Conservation (phyloP, 352 stramenopile species). For the Pythium sukuiense region DNA sequence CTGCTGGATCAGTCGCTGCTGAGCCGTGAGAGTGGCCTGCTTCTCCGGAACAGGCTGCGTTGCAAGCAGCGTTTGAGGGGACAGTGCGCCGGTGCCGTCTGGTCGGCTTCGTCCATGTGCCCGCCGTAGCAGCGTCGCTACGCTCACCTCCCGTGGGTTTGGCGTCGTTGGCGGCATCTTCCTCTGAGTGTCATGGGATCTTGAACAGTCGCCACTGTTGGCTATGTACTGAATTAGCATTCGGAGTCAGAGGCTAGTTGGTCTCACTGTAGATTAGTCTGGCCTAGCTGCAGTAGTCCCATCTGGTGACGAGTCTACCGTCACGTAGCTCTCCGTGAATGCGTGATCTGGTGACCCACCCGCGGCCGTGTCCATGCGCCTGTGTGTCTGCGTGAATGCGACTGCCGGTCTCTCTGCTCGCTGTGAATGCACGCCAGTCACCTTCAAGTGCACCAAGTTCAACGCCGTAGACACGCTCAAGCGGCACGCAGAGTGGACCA, state of each 20-base stretch:
- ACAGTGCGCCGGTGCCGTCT: not conserved
- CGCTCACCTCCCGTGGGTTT: not conserved
- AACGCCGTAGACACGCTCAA: not conserved
- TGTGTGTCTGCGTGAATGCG: not conserved
- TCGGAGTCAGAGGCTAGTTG: too few relatives aligned
- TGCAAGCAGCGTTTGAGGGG: not conserved
- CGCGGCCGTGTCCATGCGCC: not conserved
- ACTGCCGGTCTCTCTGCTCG: not conserved
- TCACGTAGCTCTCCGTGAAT: not conserved
- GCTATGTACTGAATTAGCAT: too few relatives aligned
- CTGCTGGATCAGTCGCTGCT: slow-evolving; percentile 1
- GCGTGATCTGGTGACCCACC: not conserved
- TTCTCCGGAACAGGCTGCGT: not conserved
- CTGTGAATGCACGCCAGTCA: not conserved
- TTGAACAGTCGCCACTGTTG: not conserved
- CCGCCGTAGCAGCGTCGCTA: not conserved
- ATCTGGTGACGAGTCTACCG: not conserved
- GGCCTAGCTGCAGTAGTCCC: too few relatives aligned
- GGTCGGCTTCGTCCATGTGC: not conserved
- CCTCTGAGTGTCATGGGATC: not conserved
- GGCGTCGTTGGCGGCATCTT: not conserved
- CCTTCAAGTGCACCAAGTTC: not conserved
- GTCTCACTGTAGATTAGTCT: too few relatives aligned
- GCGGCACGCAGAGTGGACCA: slow-evolving; percentile 7
- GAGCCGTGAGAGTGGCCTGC: not conserved